These are phyloP conservation scores for Phaeoacremonium minimum DNA, from an alignment of 2,329 filamentous ascomycete species.

Conservation along the genomic window DNA sequence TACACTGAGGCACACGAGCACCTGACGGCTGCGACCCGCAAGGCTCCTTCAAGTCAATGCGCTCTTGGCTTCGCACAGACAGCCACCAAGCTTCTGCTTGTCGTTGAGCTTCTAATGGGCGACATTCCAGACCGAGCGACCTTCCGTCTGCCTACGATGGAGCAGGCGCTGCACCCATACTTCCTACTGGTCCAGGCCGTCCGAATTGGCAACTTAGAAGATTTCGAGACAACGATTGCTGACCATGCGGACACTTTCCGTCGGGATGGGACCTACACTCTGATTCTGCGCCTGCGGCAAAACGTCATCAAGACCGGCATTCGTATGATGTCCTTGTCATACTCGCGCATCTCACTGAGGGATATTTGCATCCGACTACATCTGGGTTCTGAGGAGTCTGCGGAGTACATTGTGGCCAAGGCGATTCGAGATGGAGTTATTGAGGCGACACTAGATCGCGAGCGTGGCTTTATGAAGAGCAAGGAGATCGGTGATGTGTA, in stretches of 20 bases:
- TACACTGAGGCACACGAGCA: slow-evolving; percentile 98
- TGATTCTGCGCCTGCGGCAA: slow-evolving; percentile 90
- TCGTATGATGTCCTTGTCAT: slow-evolving; percentile 97
- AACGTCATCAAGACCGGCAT: slow-evolving; percentile 99
- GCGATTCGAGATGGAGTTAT: slow-evolving; percentile 97
- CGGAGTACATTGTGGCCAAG: slow-evolving; percentile 98
- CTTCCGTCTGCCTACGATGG: slow-evolving; percentile 85
- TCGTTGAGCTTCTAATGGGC: slow-evolving; percentile 96
- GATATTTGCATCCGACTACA: slow-evolving; percentile 96
- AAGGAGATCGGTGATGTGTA: slow-evolving; percentile 96
- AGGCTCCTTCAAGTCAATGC: slow-evolving; percentile 84
- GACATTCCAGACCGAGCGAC: slow-evolving; percentile 94
- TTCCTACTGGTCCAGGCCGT: slow-evolving; percentile 92
- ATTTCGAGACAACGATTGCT: slow-evolving; percentile 84
- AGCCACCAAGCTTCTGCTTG: slow-evolving; percentile 91
- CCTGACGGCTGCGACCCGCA: slow-evolving; percentile 86
- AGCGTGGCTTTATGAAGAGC: slow-evolving; percentile 97
- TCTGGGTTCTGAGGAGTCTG: slow-evolving; percentile 91
- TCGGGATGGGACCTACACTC: slow-evolving; percentile 89
- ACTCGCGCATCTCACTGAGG: slow-evolving; percentile 92
- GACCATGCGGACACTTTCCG: slow-evolving; percentile 81
- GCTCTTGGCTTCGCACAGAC: slow-evolving; percentile 94
- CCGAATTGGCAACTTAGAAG: slow-evolving; percentile 90
- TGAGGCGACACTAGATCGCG: slow-evolving; percentile 88
- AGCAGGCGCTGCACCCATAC: slow-evolving; percentile 86